Conservation (phyloP, 2,329 filamentous ascomycete genomes). For the Metarhizium sp. region DNA sequence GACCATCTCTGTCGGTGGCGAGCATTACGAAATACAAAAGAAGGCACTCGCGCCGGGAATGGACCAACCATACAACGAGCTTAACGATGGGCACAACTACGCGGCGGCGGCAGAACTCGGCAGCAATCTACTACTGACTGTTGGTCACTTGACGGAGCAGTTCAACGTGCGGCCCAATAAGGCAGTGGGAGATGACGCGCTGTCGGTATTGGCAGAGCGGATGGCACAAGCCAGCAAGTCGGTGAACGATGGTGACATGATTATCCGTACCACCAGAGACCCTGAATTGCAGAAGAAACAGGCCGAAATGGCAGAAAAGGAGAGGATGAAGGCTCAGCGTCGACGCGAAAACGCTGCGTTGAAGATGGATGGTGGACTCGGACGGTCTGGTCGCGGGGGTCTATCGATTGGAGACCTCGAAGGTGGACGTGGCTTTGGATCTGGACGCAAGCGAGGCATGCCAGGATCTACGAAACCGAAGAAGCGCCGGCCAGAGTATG, state of each 20-base stretch:
- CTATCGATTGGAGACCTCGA: conserved; percentile 64
- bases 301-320: conserved; percentile 66
- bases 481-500: conserved; percentile 54
- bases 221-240: conserved; percentile 55
- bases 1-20: conserved; percentile 64
- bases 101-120: conserved; percentile 61
- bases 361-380: conserved; percentile 50
- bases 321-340: conserved; percentile 57
- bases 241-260: conserved; percentile 48
- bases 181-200: conserved; percentile 59
- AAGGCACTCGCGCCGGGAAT: conserved; percentile 57
- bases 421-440: conserved; percentile 41
- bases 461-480: conserved; percentile 41
- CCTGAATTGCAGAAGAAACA: conserved; percentile 66
- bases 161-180: conserved; percentile 60
- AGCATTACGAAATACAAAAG: conserved; percentile 65
- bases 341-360: conserved; percentile 59
- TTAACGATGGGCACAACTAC: conserved; percentile 67
- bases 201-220: conserved; percentile 57
- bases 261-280: conserved; percentile 62
- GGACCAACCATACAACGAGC: conserved; percentile 52
- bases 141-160: conserved; percentile 67
- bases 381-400: conserved; percentile 41
- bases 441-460: conserved; percentile 43
- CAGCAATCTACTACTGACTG: conserved; percentile 59